Evolutionary conservation across 495 filamentous ascomycete species (phyloP), one percentile per base, ranked within the genome.

Genomic region (Podospora fimiseda): DNA sequence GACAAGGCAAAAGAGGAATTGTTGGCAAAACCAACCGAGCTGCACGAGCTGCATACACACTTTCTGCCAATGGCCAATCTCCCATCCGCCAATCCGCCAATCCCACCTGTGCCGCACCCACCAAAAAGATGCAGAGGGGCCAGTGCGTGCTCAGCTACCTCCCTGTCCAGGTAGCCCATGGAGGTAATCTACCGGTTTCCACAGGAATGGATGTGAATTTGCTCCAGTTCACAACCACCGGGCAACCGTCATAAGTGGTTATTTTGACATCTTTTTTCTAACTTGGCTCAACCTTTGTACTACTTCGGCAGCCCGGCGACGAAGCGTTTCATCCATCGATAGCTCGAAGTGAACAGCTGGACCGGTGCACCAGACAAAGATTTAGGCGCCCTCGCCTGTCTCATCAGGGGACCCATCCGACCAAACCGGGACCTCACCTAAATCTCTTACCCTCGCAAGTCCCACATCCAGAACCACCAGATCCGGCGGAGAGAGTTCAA

Each of bases 121-220:
- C n/a, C n/a, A n/a, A n/a, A n/a, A 33, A 33, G 27, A 33, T 33
- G 43, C 55, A 53, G 24, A 43, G 48, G 50, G 47, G 59, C 60
- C 61, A 61, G 65, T 66, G 60, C 63, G 65, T 66, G 60, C 63
- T 64, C 60, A 61, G 53, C 61, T 59, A 13, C 27, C 27, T 33
- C 27, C 27, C 27, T 33, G 27, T 33, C 27, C 27, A 33, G 27
- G 27, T 33, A 22, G 43, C 43, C 14, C 14, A 8, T n/a, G 2
- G 4, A 3, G 14, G 9, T 49, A 63, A 67, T 67, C 66, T 69
- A 55, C 62, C 62, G 53, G 62, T 69, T 67, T 67, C 64, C 66
- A 65, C 56, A 64, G 66, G 66, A 64, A 69, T 69, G 53, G 19
- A 11, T 9, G 59, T 64, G 59, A 59, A 61, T 60, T 60, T 61